A percentile compares a stretch with the other conserved stretches of the same genome.
phyloP scores from a whole-genome alignment of 768 basidiomycete genomes.

The Serendipita vermifera region DNA sequence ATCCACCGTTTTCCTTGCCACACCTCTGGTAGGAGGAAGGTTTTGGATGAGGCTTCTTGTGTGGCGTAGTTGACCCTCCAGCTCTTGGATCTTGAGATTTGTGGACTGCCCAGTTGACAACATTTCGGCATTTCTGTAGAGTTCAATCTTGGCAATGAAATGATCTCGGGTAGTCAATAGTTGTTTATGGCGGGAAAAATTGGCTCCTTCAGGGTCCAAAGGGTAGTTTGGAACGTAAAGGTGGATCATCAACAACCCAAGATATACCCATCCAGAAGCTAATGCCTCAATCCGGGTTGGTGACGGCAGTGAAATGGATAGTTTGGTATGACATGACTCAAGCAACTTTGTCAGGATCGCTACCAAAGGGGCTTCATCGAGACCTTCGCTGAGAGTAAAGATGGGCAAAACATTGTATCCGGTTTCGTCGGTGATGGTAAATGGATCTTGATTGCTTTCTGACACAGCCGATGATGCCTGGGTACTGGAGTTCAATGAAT shows the following conservation, averaged over 20 bases:
- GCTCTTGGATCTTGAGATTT: constrained; percentile 37
- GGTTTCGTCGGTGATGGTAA: no score
- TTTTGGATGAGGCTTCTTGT: constrained; percentile 8
- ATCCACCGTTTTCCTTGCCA: not conserved
- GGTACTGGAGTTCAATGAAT: no score
- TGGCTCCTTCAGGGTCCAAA: constrained; percentile 73
- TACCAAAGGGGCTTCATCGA: constrained; percentile 26
- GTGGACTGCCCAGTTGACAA: constrained; percentile 41
- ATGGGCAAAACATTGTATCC: no score
- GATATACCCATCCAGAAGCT: constrained; percentile 43
- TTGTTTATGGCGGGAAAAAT: no score
- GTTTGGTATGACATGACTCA: constrained; percentile 27
- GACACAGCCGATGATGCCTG: no score
- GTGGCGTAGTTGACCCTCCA: constrained; percentile 22
- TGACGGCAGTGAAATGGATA: constrained; percentile 17
- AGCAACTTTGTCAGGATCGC: constrained; percentile 23
- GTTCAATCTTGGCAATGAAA: constrained; percentile 35
- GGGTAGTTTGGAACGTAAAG: constrained; percentile 74
- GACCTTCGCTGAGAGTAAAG: no score
- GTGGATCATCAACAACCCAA: constrained; percentile 47
- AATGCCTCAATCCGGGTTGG: constrained; percentile 17
- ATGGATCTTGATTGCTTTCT: no score
- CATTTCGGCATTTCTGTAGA: constrained; percentile 45
- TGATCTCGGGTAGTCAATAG: constrained; percentile 21
- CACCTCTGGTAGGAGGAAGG: not conserved